These are phyloP conservation scores for Marchantia paleacea DNA, from an alignment of 225 moss, liverwort and hornwort genomes.

Conservation along the genomic window DNA sequence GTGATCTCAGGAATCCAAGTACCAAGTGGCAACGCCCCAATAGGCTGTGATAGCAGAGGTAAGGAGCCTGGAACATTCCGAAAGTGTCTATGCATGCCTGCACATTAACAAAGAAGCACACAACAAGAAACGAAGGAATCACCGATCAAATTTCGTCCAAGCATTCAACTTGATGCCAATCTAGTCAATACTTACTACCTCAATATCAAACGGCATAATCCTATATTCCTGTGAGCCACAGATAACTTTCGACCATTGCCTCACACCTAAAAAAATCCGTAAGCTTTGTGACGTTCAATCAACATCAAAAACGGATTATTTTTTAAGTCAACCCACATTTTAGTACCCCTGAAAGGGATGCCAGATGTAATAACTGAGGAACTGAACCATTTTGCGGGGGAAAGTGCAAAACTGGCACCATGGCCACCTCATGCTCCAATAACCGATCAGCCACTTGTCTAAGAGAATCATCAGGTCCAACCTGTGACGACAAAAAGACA, in stretches of 20 bases:
- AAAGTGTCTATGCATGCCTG: conserved; percentile 95
- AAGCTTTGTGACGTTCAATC: background rate
- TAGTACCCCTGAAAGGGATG: conserved; percentile 89
- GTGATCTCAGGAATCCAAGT: conserved; percentile 87
- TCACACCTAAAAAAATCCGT: background rate
- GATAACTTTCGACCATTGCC: background rate
- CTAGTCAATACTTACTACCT: background rate
- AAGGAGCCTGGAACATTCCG: conserved; percentile 85
- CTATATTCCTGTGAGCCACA: background rate
- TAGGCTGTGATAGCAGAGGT: conserved; percentile 85
- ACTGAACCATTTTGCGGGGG: conserved; percentile 71
- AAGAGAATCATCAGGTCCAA: conserved; percentile 93
- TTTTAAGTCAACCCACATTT: conserved; percentile 53
- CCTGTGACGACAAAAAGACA: conserved; percentile 43
- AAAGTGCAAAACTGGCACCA: conserved; percentile 87
- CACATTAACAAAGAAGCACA: background rate
- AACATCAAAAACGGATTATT: background rate
- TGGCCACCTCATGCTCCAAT: conserved; percentile 80
- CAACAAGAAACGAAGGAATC: background rate
- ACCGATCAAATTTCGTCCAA: background rate
- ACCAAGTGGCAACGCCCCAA: conserved; percentile 75
- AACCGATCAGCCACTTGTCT: conserved; percentile 77
- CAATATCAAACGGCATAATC: too few species aligned
- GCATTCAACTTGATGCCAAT: conserved; percentile 8
- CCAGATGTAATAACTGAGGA: conserved; percentile 94